These are phyloP conservation scores for Xylaria bambusicola DNA, from an alignment of 495 filamentous ascomycete genomes.

Conservation along the genomic window DNA sequence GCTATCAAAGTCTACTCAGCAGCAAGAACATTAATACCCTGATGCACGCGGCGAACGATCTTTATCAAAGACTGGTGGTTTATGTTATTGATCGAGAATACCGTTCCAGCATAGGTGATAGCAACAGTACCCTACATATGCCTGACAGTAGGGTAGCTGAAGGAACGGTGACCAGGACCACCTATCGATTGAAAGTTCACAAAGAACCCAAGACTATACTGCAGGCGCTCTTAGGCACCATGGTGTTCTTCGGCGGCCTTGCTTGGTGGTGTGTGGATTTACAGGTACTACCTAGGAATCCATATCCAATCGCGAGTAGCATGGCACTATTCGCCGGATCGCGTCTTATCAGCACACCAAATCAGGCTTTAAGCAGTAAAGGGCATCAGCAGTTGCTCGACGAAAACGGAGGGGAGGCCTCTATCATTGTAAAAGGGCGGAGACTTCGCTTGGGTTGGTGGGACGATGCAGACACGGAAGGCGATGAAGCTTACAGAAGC, in stretches of 20 bases:
- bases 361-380: no score
- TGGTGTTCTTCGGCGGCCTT: neutral
- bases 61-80: neutral
- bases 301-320: slow-evolving; percentile 7
- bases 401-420: no score
- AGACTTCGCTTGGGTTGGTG: no score
- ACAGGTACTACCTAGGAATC: neutral
- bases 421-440: no score
- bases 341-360: neutral
- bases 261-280: slow-evolving; percentile 9
- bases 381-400: no score
- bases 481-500: no score
- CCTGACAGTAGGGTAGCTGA: neutral
- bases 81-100: neutral
- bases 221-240: neutral
- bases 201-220: neutral
- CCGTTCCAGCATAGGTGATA: neutral
- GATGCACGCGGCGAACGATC: neutral
- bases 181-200: neutral
- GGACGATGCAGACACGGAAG: no score
- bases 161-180: neutral
- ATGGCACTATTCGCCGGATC: slow-evolving; percentile 2
- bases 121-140: neutral
- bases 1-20: neutral
- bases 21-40: neutral